These are phyloP conservation scores for Chlamydomonas applanata DNA, from an alignment of 139 green algal genomes.

Conservation along the genomic window DNA sequence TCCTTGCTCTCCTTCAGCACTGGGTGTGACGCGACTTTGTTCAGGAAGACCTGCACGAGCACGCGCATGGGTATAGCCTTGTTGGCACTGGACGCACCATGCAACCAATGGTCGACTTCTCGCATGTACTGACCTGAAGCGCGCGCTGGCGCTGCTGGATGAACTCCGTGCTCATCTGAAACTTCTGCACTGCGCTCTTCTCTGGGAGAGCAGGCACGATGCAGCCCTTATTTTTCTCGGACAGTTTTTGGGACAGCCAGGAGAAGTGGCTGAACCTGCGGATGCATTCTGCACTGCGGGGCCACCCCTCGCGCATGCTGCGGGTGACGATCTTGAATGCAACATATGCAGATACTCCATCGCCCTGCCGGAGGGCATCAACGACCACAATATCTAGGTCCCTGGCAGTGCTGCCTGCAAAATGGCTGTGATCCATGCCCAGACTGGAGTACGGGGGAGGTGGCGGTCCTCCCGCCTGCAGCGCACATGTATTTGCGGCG, in stretches of 20 bases:
- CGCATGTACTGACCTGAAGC: slow-evolving; percentile 52
- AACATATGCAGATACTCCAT: slow-evolving; percentile 70
- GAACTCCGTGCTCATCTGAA: slow-evolving; percentile 87
- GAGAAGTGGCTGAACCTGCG: slow-evolving; percentile 91
- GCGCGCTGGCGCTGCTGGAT: slow-evolving; percentile 80
- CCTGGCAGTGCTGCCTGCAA: neutral
- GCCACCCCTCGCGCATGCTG: neutral
- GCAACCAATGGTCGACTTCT: neutral
- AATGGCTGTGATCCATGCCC: neutral
- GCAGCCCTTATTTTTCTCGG: slow-evolving; percentile 75
- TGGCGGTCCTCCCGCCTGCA: too few species aligned
- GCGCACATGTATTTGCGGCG: too few species aligned
- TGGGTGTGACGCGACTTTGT: slow-evolving; percentile 64
- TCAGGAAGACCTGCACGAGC: slow-evolving; percentile 74
- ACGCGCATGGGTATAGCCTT: too few species aligned
- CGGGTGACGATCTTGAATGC: slow-evolving; percentile 45
- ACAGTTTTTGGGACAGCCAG: slow-evolving; percentile 79
- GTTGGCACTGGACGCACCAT: too few species aligned
- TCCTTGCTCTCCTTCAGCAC: slow-evolving; percentile 64
- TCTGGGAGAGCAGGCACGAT: slow-evolving; percentile 92
- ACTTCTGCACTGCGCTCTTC: slow-evolving; percentile 91
- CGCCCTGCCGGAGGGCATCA: slow-evolving; percentile 92
- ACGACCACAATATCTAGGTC: slow-evolving; percentile 67
- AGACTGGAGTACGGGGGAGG: too few species aligned
- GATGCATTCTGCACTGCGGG: slow-evolving; percentile 65